Evolutionary conservation across 208 protist species (phyloP).

Genomic region (Blechomonas ayalai): DNA sequence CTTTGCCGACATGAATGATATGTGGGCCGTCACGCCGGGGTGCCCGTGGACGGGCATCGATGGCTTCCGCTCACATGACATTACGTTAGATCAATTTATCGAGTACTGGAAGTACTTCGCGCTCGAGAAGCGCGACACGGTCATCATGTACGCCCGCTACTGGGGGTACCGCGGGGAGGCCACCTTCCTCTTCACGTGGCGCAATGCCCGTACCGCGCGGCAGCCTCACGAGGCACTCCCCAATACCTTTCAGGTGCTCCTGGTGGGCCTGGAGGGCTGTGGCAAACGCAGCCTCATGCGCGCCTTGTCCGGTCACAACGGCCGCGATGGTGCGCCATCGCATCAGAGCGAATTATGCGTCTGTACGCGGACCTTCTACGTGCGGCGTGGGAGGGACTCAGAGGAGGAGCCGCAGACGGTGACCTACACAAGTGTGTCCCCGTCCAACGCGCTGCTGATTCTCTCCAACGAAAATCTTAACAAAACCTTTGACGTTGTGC

Average conservation of each 20-base stretch:
- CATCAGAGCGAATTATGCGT: conserved; percentile 14
- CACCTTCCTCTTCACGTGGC: conserved; percentile 56
- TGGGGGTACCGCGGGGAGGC: conserved; percentile 85
- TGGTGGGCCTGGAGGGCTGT: conserved; percentile 41
- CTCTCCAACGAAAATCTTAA: conserved; percentile 36
- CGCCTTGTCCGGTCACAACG: conserved; percentile 22
- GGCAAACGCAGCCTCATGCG: conserved; percentile 47
- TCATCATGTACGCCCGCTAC: conserved; percentile 78
- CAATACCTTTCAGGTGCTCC: conserved; percentile 68
- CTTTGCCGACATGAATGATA: conserved; percentile 32
- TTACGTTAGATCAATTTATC: conserved; percentile 71
- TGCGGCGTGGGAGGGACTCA: conserved; percentile 1
- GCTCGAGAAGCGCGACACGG: conserved; percentile 42
- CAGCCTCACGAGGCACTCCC: conserved; percentile 33
- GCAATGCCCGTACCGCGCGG: conserved; percentile 35
- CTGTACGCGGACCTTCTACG: conserved; percentile 52
- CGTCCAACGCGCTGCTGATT: conserved; percentile 24
- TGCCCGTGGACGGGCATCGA: conserved; percentile 66
- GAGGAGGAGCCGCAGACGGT: conserved; percentile 53
- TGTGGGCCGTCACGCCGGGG: conserved; percentile 80
- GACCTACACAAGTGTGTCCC: conserved; percentile 38
- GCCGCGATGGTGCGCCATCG: conserved; percentile 3
- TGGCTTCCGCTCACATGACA: conserved; percentile 49
- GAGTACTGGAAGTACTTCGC: conserved; percentile 88
- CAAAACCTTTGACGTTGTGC: conserved; percentile 65